Evolutionary conservation across 2,329 filamentous ascomycete genomes (phyloP).

Genomic region (Zymoseptoria tritici): DNA sequence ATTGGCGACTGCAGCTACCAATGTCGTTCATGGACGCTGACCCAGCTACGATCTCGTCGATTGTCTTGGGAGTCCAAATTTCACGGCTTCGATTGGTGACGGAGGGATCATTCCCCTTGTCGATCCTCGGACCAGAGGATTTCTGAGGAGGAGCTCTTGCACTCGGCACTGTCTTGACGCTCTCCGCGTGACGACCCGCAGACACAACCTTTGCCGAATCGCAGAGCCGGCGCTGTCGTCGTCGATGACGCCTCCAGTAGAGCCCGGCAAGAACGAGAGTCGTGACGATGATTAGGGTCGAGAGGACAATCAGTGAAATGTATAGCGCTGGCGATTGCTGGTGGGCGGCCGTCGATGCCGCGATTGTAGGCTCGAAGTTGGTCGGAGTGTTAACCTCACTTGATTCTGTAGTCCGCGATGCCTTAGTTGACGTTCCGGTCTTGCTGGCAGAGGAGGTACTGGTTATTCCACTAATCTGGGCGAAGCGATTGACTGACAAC

Average conservation of each 20-base stretch:
- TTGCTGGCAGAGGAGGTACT: neutral
- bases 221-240: neutral
- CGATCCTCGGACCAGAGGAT: too few species aligned
- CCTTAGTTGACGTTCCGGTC: neutral
- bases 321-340: constrained; percentile 2
- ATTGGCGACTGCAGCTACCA: neutral
- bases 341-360: neutral
- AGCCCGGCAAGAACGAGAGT: constrained; percentile 4
- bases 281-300: constrained; percentile 3
- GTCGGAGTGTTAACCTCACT: neutral
- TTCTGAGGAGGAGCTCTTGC: too few species aligned
- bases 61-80: neutral
- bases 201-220: too few species aligned
- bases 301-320: constrained; percentile 6
- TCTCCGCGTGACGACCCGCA: too few species aligned
- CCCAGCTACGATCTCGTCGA: neutral
- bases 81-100: neutral
- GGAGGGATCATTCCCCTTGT: too few species aligned
- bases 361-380: neutral
- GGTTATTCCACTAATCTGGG: neutral
- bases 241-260: constrained; percentile 2
- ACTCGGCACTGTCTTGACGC: too few species aligned
- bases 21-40: neutral
- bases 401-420: neutral
- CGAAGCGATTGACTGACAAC: neutral